Percentiles rank a stretch among this genome's conserved stretches.
phyloP scores from a whole-genome alignment of 1,139 yeast genomes.

The Candida tetrigidarum region DNA sequence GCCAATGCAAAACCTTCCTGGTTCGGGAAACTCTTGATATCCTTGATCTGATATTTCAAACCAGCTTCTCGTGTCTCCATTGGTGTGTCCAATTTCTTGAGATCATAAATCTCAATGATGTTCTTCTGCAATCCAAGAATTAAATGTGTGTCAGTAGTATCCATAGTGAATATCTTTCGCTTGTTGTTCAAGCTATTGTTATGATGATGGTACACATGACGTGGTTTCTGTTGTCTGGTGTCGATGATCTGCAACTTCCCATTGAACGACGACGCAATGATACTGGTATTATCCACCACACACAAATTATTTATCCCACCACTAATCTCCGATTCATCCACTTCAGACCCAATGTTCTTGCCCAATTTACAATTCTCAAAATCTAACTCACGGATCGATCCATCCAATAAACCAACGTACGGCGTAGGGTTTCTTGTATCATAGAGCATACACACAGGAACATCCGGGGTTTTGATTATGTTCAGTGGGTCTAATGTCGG shows the following conservation, averaged over 20 bases:
- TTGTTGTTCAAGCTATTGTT: no score
- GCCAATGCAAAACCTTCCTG: constrained; percentile 71
- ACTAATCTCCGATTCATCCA: constrained; percentile 19
- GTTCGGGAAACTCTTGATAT: constrained; percentile 59
- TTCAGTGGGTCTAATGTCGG: constrained; percentile 15
- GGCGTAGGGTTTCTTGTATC: constrained; percentile 24
- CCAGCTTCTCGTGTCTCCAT: constrained; percentile 67
- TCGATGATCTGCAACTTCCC: constrained; percentile 46
- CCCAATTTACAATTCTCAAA: constrained; percentile 40
- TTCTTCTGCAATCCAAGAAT: constrained; percentile 63
- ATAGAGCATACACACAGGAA: constrained; percentile 18
- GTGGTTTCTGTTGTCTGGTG: constrained; percentile 24
- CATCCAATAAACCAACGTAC: constrained; percentile 44
- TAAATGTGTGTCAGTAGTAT: constrained; percentile 48
- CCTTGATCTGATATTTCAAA: constrained; percentile 70
- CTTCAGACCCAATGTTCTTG: constrained; percentile 17
- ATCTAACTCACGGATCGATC: constrained; percentile 44
- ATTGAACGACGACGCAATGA: constrained; percentile 58
- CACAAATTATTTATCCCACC: constrained; percentile 36
- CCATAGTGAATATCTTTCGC: constrained; percentile 70
- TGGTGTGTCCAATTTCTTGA: constrained; percentile 48
- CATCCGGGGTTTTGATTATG: constrained; percentile 13
- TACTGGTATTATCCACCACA: constrained; percentile 27
- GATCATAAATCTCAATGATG: constrained; percentile 61
- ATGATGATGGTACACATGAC: constrained; percentile 9